Conservation (phyloP, 805 yeast genomes). For the Sungouiozyma intestinalis region DNA sequence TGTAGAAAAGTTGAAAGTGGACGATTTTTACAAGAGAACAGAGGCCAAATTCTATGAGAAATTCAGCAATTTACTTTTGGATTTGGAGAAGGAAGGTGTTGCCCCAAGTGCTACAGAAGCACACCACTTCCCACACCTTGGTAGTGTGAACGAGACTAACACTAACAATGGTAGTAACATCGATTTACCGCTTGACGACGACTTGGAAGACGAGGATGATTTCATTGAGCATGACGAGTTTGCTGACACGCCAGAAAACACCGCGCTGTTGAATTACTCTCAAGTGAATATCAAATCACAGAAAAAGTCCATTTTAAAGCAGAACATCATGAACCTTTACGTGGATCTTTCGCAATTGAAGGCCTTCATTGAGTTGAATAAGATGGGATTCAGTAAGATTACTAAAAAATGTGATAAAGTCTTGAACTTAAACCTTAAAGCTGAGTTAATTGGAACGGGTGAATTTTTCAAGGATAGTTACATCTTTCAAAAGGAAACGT, state of each 20-base stretch:
- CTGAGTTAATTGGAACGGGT: conserved; percentile 35
- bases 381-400: conserved; percentile 79
- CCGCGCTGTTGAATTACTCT: conserved; percentile 41
- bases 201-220: conserved; percentile 22
- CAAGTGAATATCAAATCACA: conserved; percentile 43
- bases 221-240: conserved; percentile 32
- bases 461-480: conserved; percentile 39
- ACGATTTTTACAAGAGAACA: conserved; percentile 38
- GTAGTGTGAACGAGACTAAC: too few relatives aligned
- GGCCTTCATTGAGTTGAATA: conserved; percentile 74
- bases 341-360: conserved; percentile 73
- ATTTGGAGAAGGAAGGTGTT: conserved; percentile 34
- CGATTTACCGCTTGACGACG: conserved; percentile 3
- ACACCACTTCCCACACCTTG: too few relatives aligned
- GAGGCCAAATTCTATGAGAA: conserved; percentile 38
- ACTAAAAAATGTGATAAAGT: conserved; percentile 86
- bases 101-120: conserved; percentile 1
- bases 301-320: conserved; percentile 54
- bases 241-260: conserved; percentile 31
- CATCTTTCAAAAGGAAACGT: conserved; percentile 44
- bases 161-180: conserved; percentile 3
- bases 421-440: conserved; percentile 44
- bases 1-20: conserved; percentile 41
- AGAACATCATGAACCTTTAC: conserved; percentile 50
- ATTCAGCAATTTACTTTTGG: conserved; percentile 38